phyloP scores from a whole-genome alignment of 1,284 basidiomycete genomes.

The Heterobasidion irregulare region DNA sequence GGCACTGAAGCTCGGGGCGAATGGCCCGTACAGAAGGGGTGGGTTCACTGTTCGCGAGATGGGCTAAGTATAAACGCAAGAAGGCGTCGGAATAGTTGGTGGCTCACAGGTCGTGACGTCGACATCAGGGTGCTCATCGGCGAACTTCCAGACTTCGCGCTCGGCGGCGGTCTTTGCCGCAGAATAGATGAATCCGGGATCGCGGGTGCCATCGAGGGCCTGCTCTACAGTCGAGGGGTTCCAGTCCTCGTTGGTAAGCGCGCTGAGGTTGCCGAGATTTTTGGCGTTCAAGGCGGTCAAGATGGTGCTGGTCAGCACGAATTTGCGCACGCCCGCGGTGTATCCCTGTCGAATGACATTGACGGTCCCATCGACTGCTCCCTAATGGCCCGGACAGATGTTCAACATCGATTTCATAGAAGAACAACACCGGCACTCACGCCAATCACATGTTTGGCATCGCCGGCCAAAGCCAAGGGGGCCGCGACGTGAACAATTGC shows the following conservation, averaged over 20 bases:
- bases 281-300: conserved; percentile 6
- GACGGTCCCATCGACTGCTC: conserved; percentile 18
- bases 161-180: background rate
- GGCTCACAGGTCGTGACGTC: background rate
- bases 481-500: conserved; percentile 14
- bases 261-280: background rate
- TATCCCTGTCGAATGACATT: conserved; percentile 21
- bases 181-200: background rate
- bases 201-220: conserved; percentile 3
- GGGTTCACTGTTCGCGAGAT: conserved; percentile 14
- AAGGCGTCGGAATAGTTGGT: background rate
- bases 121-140: background rate
- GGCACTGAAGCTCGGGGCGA: conserved; percentile 9
- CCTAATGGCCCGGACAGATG: conserved; percentile 7
- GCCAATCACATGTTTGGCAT: background rate
- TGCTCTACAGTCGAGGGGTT: conserved; percentile 11
- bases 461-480: conserved; percentile 4
- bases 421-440: background rate
- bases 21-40: conserved; percentile 13
- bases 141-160: background rate
- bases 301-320: conserved; percentile 18
- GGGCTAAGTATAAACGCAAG: background rate
- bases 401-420: too few species aligned
- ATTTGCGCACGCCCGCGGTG: conserved; percentile 19
- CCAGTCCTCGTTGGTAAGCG: conserved; percentile 12